A percentile compares a stretch with the other conserved stretches of the same genome.
phyloP scores from a whole-genome alignment of 176 grass and related monocot species.

The Cenchrus americanus region DNA sequence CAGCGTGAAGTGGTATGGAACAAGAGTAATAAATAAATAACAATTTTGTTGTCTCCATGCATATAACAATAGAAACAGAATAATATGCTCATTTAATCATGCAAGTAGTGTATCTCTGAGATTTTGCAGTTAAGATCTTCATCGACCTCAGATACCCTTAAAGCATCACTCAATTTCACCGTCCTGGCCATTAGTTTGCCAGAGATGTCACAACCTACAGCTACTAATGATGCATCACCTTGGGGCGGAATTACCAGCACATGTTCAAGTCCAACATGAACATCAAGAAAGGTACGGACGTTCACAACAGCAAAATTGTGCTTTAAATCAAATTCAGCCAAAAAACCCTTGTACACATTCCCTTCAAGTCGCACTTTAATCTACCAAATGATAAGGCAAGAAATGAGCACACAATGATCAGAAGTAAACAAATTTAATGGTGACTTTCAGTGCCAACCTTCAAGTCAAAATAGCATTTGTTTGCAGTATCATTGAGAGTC shows the following conservation, averaged over 20 bases:
- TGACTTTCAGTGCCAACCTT: too few relatives aligned
- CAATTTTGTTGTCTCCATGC: not conserved
- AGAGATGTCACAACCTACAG: not conserved
- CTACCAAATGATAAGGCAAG: not conserved
- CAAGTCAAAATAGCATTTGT: too few relatives aligned
- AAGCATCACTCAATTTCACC: not conserved
- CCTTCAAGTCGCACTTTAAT: constrained; percentile 16
- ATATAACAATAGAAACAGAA: not conserved
- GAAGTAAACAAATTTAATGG: too few relatives aligned
- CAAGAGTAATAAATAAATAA: too few relatives aligned
- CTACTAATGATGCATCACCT: not conserved
- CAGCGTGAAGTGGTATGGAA: too few relatives aligned
- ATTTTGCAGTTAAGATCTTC: not conserved
- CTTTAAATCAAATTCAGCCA: constrained; percentile 9
- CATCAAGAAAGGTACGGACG: not conserved
- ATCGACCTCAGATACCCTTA: not conserved
- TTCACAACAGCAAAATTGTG: constrained; percentile 22
- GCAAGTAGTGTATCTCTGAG: not conserved
- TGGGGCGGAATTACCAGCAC: not conserved
- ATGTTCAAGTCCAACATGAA: not conserved
- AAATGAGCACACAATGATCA: not conserved
- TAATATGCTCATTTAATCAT: not conserved
- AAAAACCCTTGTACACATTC: constrained; percentile 6
- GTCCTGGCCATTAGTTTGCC: not conserved
- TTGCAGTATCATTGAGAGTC: too few relatives aligned